These are phyloP conservation scores for Conringia planisiliqua DNA, from an alignment of 345 rosid genomes.

Conservation along the genomic window DNA sequence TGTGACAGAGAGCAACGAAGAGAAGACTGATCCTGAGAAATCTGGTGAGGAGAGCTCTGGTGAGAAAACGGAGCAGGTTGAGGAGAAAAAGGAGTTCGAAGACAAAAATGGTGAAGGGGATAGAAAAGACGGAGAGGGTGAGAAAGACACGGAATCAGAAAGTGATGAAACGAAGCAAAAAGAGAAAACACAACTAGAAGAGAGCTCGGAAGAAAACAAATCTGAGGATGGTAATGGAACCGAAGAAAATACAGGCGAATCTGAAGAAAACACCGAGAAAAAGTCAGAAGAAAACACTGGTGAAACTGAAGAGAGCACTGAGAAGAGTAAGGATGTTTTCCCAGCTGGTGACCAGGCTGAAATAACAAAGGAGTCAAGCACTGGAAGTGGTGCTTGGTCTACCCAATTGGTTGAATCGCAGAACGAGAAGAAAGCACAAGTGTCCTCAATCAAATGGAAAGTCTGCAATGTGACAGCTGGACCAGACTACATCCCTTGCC, in stretches of 20 bases:
- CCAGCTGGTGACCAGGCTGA: slow-evolving; percentile 58
- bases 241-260: slow-evolving; percentile 17
- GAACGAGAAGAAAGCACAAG: slow-evolving; percentile 73
- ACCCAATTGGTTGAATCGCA: slow-evolving; percentile 82
- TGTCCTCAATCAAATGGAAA: slow-evolving; percentile 54
- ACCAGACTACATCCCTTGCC: slow-evolving; percentile 94
- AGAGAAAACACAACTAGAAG: slow-evolving; percentile 34
- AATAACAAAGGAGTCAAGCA: slow-evolving; percentile 58
- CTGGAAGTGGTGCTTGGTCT: slow-evolving; percentile 65
- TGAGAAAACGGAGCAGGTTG: slow-evolving; percentile 29
- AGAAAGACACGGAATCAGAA: slow-evolving; percentile 28
- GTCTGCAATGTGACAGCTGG: slow-evolving; percentile 85
- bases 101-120: slow-evolving; percentile 41
- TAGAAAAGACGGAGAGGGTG: slow-evolving; percentile 29
- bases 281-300: slow-evolving; percentile 25
- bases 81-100: slow-evolving; percentile 36
- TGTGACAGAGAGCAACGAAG: slow-evolving; percentile 33
- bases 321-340: slow-evolving; percentile 42
- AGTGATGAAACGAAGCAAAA: slow-evolving; percentile 29
- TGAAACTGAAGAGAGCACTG: slow-evolving; percentile 27
- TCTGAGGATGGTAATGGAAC: slow-evolving; percentile 24
- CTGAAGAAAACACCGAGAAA: slow-evolving; percentile 33
- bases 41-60: slow-evolving; percentile 33
- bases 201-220: slow-evolving; percentile 38
- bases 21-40: slow-evolving; percentile 35